Percentiles rank a stretch among this genome's conserved stretches.
phyloP scores from a whole-genome alignment of 78 protist species.

The Dictyostelium brefeldianum region DNA sequence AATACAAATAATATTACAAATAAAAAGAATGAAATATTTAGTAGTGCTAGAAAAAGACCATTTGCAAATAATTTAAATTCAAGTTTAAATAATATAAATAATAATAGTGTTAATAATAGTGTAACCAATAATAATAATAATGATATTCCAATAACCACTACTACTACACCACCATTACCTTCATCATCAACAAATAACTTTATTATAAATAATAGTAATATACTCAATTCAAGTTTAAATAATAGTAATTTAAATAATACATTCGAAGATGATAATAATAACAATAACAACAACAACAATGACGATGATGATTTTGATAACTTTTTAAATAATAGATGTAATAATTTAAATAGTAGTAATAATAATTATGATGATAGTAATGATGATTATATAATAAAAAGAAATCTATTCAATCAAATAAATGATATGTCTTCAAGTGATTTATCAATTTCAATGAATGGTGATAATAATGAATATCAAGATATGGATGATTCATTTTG shows the following conservation, averaged over 20 bases:
- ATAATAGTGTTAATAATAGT: not conserved
- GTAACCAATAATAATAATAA: too few relatives aligned
- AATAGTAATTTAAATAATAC: conserved; percentile 12
- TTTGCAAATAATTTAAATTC: not conserved
- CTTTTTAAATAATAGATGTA: not conserved
- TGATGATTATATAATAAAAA: not conserved
- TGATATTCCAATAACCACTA: too few relatives aligned
- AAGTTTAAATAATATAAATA: too few relatives aligned
- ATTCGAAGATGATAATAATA: not conserved
- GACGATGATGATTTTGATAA: not conserved
- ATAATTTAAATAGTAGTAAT: not conserved
- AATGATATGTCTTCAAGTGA: conserved; percentile 8
- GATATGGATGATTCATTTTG: conserved; percentile 14
- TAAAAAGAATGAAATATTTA: conserved; percentile 13
- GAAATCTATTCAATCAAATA: conserved; percentile 7
- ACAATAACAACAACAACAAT: not conserved
- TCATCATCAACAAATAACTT: not conserved
- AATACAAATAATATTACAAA: not conserved
- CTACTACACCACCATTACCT: too few relatives aligned
- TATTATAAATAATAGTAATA: not conserved
- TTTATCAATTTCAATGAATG: not conserved
- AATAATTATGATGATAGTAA: not conserved
- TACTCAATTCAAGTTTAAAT: not conserved
- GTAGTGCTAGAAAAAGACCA: not conserved
- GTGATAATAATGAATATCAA: not conserved